Base-by-base conservation (phyloP, 225 moss, liverwort and hornwort genomes). In the Marchantia paleacea region DNA sequence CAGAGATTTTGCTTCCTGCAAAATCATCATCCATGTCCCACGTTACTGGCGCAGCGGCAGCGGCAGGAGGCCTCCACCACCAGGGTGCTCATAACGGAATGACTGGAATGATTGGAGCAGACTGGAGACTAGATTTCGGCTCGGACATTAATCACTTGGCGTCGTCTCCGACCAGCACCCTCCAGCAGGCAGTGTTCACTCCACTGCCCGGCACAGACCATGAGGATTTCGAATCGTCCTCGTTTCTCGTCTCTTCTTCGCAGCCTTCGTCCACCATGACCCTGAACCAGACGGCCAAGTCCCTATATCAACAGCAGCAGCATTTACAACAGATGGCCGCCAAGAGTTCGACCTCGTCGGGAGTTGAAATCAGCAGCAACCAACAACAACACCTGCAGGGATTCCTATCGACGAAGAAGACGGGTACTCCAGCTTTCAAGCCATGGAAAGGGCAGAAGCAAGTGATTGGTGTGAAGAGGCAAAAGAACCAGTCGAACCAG, bases 401-500 rank as follows among this genome's bases (percentile, higher is more conserved):
- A 55, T 75, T 31, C 47, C 47, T 63, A 24, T 22, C 20, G 13
- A 54, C 70, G 50, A 69, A 19, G 79, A 79, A 79, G 19, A 15
- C 6, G 13, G 68, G 29, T 8, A 22, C 12, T 30, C 22, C 75
- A 15, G 82, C 65, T 10, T 96, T 94, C 76, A 68, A 25, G 68
- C 7, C 0, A 6, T 96, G 96, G 94, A 88, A 19, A 76, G 39
- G 15, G 28, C 78, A 39, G 28, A 72, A 28, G 47, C 70, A 29
- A 47, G 50, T 15, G 24, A 14, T 73, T 0, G 57, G 29, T 24
- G 65, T 82, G 18, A 77, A 47, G 18, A 76, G 0, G 50, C 76
- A 30, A 31, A 86, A 72, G 39, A 60, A 72, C 82, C n/a, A 75
- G 20, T 6, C 69, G 49, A 86, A 88, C 58, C 94, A 92, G 20